Base-by-base conservation (phyloP, 73 alveolate species). In the Paramecium pentaurelia region DNA sequence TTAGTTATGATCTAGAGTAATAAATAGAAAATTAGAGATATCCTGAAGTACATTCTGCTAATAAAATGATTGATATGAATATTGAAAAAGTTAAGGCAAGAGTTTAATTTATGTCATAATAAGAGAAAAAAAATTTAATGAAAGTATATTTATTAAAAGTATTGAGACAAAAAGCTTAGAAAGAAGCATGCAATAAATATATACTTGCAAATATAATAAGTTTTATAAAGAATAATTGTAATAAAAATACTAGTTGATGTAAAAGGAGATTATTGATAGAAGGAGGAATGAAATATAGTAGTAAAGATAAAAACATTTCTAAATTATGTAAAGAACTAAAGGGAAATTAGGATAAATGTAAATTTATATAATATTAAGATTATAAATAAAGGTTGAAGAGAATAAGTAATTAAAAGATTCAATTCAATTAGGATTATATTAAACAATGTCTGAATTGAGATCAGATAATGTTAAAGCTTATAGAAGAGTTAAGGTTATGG, bases 121-220 rank as follows among this genome's bases (percentile, higher is more conserved):
- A 64, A 8, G 84, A 64, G 47, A 28, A 11, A 11, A 64, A n/a
- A 28, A 64, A 64, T 64, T 12, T 64, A 2, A 64, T 64, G 42
- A 64, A 64, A 64, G 84, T 64, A 64, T 64, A 34, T 12, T 27
- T 32, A 32, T 27, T 32, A 5, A 14, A 28, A 34, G 51, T 64
- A 64, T 64, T 64, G 84, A 64, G 84, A 64, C 84, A 32, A 64
- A 64, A 64, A 64, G 84, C 84, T 64, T 64, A n/a, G 84, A 64
- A n/a, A 64, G 84, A 64, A 64, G 84, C 22, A 64, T 64, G 22
- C 45, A 64, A 64, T 28, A 64, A 28, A 64, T 64, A 25, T 64
- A 32, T 27, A 28, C 47, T 64, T 25, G 84, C 84, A 64, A 64
- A 64, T 27, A 64, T 28, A 64, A 64, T 34, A 64, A n/a, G 12